phyloP scores from a whole-genome alignment of 805 yeast species.

The Spathaspora sp. region DNA sequence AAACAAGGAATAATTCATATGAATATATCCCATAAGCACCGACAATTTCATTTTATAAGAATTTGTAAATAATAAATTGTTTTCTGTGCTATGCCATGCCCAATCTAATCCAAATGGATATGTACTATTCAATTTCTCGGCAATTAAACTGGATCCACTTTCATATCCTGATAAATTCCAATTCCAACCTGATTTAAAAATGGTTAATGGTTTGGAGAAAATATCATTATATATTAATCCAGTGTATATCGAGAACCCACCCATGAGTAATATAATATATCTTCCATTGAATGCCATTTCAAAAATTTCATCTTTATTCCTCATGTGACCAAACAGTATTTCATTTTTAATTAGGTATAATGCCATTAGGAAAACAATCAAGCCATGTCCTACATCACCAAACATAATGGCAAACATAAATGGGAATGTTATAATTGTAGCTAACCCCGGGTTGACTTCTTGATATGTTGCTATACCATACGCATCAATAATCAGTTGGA shows the following conservation, averaged over 20 bases:
- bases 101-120: conserved; percentile 67
- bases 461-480: conserved; percentile 74
- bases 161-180: conserved; percentile 65
- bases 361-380: conserved; percentile 56
- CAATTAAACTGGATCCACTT: conserved; percentile 28
- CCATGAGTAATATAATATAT: conserved; percentile 68
- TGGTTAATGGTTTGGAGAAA: conserved; percentile 64
- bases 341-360: conserved; percentile 53
- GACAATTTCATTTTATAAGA: conserved; percentile 78
- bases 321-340: conserved; percentile 45
- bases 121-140: conserved; percentile 37
- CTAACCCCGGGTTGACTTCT: conserved; percentile 73
- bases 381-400: conserved; percentile 81
- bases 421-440: conserved; percentile 73
- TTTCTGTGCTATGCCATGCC: conserved; percentile 81
- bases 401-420: conserved; percentile 83
- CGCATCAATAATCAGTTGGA: conserved; percentile 71
- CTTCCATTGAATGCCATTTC: conserved; percentile 77
- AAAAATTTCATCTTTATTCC: conserved; percentile 66
- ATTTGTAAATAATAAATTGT: conserved; percentile 63
- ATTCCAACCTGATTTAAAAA: conserved; percentile 69
- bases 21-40: conserved; percentile 69
- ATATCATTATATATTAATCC: conserved; percentile 72
- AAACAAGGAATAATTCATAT: conserved; percentile 68
- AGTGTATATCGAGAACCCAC: conserved; percentile 67